A percentile compares a stretch with the other conserved stretches of the same genome.
These are phyloP conservation scores for Cadophora malorum DNA, from an alignment of 2,329 filamentous ascomycete species.

Conservation along the genomic window DNA sequence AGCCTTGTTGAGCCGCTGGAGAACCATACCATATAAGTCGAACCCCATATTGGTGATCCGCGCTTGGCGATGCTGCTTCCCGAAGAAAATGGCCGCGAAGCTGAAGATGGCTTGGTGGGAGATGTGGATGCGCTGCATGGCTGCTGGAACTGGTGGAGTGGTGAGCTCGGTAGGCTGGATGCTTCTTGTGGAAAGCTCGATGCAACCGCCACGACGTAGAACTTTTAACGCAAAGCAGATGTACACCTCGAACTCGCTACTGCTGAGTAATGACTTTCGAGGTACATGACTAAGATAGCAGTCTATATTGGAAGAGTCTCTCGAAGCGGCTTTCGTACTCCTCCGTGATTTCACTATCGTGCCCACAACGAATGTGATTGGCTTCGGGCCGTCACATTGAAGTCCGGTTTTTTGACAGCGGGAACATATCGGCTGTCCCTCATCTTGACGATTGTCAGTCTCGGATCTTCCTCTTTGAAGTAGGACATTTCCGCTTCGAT, in stretches of 20 bases:
- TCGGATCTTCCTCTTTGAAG: background rate
- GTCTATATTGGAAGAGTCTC: conserved; percentile 1
- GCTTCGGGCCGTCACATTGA: conserved; percentile 41
- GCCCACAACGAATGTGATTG: conserved; percentile 40
- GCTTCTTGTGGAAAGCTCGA: conserved; percentile 39
- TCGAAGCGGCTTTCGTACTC: conserved; percentile 10
- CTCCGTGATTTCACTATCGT: conserved; percentile 43
- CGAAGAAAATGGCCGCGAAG: conserved; percentile 43
- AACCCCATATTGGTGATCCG: conserved; percentile 36
- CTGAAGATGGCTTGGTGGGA: conserved; percentile 39
- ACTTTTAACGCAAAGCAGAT: conserved; percentile 40
- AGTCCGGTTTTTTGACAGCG: conserved; percentile 41
- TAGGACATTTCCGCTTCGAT: background rate
- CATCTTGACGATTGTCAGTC: conserved; percentile 35
- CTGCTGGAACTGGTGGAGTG: conserved; percentile 23
- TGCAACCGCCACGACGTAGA: conserved; percentile 37
- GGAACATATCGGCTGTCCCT: conserved; percentile 40
- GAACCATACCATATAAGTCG: conserved; percentile 38
- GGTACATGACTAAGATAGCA: conserved; percentile 1
- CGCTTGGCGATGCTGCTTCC: conserved; percentile 34
- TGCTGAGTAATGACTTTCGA: conserved; percentile 21
- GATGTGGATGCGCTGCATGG: conserved; percentile 27
- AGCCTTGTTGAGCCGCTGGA: conserved; percentile 41
- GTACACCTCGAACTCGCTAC: conserved; percentile 39
- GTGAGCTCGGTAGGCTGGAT: conserved; percentile 35